Evolutionary conservation across 139 green algal species (phyloP), one percentile per base, ranked within the genome.

Genomic region (Deuterostichococcus epilithicus): DNA sequence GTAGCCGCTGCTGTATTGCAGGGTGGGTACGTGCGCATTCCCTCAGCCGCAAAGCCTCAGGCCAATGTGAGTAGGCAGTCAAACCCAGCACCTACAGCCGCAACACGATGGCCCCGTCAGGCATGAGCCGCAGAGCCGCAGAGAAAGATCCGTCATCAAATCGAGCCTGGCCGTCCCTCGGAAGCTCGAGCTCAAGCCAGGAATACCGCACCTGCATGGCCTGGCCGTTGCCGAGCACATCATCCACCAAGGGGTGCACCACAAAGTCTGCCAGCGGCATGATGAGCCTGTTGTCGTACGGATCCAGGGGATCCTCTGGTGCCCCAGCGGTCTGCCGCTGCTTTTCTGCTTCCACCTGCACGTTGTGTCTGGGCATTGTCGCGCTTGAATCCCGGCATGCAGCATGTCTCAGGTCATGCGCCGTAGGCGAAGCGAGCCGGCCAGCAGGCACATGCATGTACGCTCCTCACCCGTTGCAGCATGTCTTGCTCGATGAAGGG

Each of bases 21-120:
- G 68, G 10, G n/a, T 76, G 37, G 59, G 35, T 23, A 22, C 59
- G 60, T 15, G 85, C 33, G 80, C 93, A 97, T 30, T 42, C 18
- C 3, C 92, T 81, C 76, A 96, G 79, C 15, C 58, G 10, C 2
- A 4, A 35, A 0, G 89, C 88, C 22, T 88, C 83, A 18, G 74
- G 68, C 90, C 89, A 95, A 68, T 94, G 84, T 13, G 86, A 92
- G 75, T 92, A 92, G 80, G 94, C 94, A 42, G 91, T 97, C 30
- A 94, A 68, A 44, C 93, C 93, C 32, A 97, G 85, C 36, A 97
- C 83, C 90, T 96, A 84, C 74, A 81, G 35, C n/a, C n/a, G n/a
- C 42, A 52, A 52, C 42, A 52, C 13, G 42, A 52, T 52, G 13
- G 10, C 10, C 42, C 10, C 13, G 42, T 52, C 42, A 52, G 13